Evolutionary conservation across 306 rosid genomes (phyloP).

Genomic region (Glycyrrhiza uralensis): DNA sequence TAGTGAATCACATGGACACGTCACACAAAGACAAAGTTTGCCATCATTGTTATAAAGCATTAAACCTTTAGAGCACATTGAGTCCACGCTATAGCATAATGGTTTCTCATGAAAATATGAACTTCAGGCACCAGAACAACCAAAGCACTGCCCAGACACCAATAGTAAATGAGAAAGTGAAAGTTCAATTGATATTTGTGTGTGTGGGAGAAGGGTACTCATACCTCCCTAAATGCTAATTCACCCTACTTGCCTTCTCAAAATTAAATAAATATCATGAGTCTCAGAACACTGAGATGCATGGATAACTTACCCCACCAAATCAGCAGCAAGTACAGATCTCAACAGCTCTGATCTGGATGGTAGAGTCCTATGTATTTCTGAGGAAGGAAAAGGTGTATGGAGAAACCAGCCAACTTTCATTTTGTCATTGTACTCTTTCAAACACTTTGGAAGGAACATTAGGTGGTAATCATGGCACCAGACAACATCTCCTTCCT

Average conservation of each 20-base stretch:
- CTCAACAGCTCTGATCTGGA: slow-evolving; percentile 81
- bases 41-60: not conserved
- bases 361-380: slow-evolving; percentile 89
- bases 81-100: not conserved
- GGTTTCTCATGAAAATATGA: not conserved
- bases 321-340: slow-evolving; percentile 93
- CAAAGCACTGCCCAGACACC: not conserved
- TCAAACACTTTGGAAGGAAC: slow-evolving; percentile 92
- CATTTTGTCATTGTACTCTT: slow-evolving; percentile 69
- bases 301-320: slow-evolving; percentile 79
- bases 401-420: slow-evolving; percentile 99
- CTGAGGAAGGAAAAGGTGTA: slow-evolving; percentile 99
- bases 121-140: not conserved
- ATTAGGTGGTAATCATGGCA: slow-evolving; percentile 96
- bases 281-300: not conserved
- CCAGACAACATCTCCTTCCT: slow-evolving; percentile 97
- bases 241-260: not conserved
- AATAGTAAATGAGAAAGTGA: not conserved
- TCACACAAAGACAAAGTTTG: not conserved
- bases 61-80: not conserved
- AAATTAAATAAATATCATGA: not conserved
- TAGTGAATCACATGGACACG: not conserved
- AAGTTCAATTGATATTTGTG: not conserved
- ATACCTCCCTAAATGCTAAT: not conserved
- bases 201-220: too few relatives aligned